Evolutionary conservation across 2,329 filamentous ascomycete species (phyloP), one percentile per base, ranked within the genome.

Genomic region (Phialophora macrospora): DNA sequence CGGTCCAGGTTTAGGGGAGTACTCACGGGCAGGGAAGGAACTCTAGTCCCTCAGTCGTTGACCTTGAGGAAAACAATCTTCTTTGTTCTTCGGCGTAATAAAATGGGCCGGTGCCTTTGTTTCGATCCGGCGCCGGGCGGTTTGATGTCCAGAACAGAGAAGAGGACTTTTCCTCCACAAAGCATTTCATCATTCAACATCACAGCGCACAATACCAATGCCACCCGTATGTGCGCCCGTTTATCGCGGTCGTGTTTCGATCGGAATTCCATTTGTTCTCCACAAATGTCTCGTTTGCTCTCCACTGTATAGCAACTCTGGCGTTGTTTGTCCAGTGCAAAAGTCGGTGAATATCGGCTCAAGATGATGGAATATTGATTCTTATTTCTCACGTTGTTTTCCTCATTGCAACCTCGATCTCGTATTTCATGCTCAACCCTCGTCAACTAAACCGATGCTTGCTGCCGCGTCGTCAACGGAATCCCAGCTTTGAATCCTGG

Each of bases 401-500:
- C 24, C 38, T 20, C 34, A 62, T 57, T 54, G 6, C 38, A n/a
- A 58, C n/a, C 55, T 64, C 58, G 64, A 51, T 34, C 38, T 54
- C 41, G 24, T 32, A 7, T 34, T 51, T 26, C 34, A 12, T 46
- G 44, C 44, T 61, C 57, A 65, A 24, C 60, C 28, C 49, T 51
- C 52, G 22, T 65, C 67, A 69, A 26, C 65, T 63, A 60, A 56
- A 58, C 41, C 41, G 58, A 3, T 52, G 61, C 46, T 71, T 71
- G 55, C 60, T 66, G 44, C 72, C 54, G 8, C 72, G 72, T 55
- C 79, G 76, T 0, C 79, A 79, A 0, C 77, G 78, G 67, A 78
- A 81, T 1, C 79, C 80, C 41, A 79, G 52, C 65, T 82, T 82
- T 69, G 80, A 76, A 63, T 80, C 76, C 8, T 76, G 71, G 66